These are phyloP conservation scores for Chrysosporium keratinophilum DNA, from an alignment of 2,329 filamentous ascomycete species.

Conservation along the genomic window DNA sequence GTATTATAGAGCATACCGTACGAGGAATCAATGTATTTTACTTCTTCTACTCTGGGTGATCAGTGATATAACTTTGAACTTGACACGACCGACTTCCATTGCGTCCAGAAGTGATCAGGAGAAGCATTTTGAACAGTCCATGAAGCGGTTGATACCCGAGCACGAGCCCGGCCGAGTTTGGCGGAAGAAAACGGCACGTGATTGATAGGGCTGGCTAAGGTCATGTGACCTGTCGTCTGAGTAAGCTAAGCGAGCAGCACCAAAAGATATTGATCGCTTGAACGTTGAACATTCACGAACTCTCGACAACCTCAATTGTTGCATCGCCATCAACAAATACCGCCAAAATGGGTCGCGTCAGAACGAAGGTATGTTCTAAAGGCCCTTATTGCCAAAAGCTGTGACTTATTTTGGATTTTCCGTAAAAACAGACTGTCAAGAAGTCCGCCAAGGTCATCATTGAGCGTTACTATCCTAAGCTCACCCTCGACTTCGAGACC, in stretches of 20 bases:
- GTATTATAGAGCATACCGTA: background rate
- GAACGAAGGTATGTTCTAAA: slow-evolving; percentile 18
- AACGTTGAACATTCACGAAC: background rate
- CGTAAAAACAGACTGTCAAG: slow-evolving; percentile 52
- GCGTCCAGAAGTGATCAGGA: too few species aligned
- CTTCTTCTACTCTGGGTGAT: background rate
- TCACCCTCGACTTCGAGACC: slow-evolving; percentile 99
- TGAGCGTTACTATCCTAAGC: slow-evolving; percentile 93
- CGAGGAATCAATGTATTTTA: background rate
- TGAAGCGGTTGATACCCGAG: too few species aligned
- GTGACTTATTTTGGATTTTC: slow-evolving; percentile 10
- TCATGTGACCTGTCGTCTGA: background rate
- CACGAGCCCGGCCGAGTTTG: too few species aligned
- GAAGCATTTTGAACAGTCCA: too few species aligned
- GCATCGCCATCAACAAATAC: slow-evolving; percentile 17
- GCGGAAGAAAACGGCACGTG: background rate
- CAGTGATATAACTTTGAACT: too few species aligned
- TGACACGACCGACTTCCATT: too few species aligned
- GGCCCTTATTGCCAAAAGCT: background rate
- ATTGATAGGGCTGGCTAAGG: background rate
- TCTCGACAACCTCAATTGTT: slow-evolving; percentile 35
- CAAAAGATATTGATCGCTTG: background rate
- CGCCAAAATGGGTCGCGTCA: slow-evolving; percentile 17
- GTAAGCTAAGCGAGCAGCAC: slow-evolving; percentile 6
- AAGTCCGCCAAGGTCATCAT: slow-evolving; percentile 99